Conservation (phyloP, 768 basidiomycete species). For the Suillus ampliporus region DNA sequence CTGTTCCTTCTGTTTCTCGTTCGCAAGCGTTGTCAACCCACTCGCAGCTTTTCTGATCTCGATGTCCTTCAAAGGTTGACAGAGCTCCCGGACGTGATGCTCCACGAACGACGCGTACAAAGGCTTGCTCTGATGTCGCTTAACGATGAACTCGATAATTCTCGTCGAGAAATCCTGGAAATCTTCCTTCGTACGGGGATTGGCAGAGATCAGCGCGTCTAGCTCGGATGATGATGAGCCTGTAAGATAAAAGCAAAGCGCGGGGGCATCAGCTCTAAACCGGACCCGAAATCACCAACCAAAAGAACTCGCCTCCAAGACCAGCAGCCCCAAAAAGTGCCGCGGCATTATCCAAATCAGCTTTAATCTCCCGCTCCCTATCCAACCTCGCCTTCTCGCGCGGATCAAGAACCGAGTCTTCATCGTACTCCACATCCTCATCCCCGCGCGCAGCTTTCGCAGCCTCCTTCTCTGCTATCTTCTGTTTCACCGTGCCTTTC, state of each 20-base stretch:
- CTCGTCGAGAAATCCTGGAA: constrained; percentile 75
- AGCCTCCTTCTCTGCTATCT: constrained; percentile 91
- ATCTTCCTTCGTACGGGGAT: constrained; percentile 90
- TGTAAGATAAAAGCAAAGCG: constrained; percentile 28
- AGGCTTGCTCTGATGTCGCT: constrained; percentile 81
- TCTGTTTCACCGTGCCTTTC: constrained; percentile 90
- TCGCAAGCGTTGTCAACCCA: constrained; percentile 83
- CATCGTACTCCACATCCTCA: constrained; percentile 61
- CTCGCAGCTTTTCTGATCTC: constrained; percentile 92
- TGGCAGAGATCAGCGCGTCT: constrained; percentile 72
- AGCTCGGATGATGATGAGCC: constrained; percentile 73
- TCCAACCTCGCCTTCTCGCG: constrained; percentile 77
- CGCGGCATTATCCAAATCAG: constrained; percentile 86
- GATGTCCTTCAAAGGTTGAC: constrained; percentile 81
- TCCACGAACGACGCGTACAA: constrained; percentile 86
- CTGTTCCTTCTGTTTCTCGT: constrained; percentile 94
- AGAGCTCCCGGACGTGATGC: constrained; percentile 77
- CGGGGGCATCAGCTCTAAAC: neutral
- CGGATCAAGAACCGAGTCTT: constrained; percentile 81
- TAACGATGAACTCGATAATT: constrained; percentile 77
- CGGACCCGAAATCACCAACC: neutral
- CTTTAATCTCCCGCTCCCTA: constrained; percentile 80
- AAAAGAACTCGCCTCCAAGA: constrained; percentile 57
- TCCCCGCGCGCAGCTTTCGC: constrained; percentile 59
- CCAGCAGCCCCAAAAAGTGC: constrained; percentile 78